A percentile compares a stretch with the other conserved stretches of the same genome.
These are phyloP conservation scores for Nepenthes gracilis DNA, from an alignment of 148 eudicot genomes.

Conservation along the genomic window DNA sequence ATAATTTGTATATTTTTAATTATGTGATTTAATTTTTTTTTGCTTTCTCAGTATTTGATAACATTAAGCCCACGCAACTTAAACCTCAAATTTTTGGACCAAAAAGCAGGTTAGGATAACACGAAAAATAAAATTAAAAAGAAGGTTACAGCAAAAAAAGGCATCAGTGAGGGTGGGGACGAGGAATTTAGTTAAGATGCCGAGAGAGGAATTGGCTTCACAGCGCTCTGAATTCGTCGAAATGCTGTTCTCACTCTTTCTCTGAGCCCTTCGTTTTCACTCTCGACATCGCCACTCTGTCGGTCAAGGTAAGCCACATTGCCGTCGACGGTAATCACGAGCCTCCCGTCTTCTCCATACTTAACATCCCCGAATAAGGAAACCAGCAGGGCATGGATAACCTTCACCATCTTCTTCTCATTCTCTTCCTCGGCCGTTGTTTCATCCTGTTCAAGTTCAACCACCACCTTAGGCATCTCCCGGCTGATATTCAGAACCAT, in stretches of 20 bases:
- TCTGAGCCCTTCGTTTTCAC: constrained; percentile 71
- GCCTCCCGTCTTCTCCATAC: constrained; percentile 54
- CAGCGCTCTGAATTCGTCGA: constrained; percentile 48
- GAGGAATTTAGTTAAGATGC: constrained; percentile 11
- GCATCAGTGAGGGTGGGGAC: no score
- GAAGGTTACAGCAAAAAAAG: no score
- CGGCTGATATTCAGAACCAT: constrained; percentile 66
- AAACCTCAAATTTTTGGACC: no score
- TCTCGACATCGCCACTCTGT: constrained; percentile 68
- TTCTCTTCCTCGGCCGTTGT: constrained; percentile 42
- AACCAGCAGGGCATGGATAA: constrained; percentile 54
- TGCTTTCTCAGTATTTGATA: no score
- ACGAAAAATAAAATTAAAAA: no score
- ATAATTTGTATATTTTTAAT: no score
- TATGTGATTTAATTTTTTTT: no score
- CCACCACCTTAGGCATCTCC: constrained; percentile 82
- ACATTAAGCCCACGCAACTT: no score
- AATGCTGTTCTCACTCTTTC: constrained; percentile 68
- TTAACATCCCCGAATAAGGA: constrained; percentile 84
- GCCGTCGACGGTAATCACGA: constrained; percentile 67
- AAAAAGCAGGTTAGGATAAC: no score
- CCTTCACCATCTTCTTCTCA: constrained; percentile 61
- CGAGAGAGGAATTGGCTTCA: constrained; percentile 64
- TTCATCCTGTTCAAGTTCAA: constrained; percentile 56
- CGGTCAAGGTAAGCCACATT: constrained; percentile 63